A percentile compares a stretch with the other conserved stretches of the same genome.
These are phyloP conservation scores for Penicillium nordicum DNA, from an alignment of 2,329 filamentous ascomycete genomes.

Conservation along the genomic window DNA sequence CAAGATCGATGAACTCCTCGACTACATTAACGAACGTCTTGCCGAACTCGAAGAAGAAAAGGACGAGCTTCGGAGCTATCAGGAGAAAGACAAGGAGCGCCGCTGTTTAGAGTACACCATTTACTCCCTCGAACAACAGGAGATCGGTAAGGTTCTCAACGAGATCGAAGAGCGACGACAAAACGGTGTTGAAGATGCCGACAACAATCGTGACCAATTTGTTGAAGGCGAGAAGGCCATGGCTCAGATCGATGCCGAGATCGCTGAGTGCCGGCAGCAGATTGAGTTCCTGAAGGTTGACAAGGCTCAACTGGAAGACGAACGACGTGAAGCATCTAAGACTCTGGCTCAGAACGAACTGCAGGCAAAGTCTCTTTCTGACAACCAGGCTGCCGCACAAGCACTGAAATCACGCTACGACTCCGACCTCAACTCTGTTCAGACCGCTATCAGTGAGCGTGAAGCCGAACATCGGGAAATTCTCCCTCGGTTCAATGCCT, in stretches of 20 bases:
- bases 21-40: constrained; percentile 87
- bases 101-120: constrained; percentile 93
- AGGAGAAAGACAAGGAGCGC: constrained; percentile 90
- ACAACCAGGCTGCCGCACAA: constrained; percentile 75
- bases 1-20: constrained; percentile 89
- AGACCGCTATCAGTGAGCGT: constrained; percentile 68
- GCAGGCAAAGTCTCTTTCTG: constrained; percentile 75
- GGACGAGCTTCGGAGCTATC: constrained; percentile 87
- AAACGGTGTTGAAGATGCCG: constrained; percentile 77
- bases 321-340: constrained; percentile 77
- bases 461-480: constrained; percentile 72
- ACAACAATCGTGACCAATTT: constrained; percentile 74
- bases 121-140: constrained; percentile 81
- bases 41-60: constrained; percentile 94
- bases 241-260: constrained; percentile 70
- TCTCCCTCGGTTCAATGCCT: constrained; percentile 71
- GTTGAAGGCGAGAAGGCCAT: constrained; percentile 76
- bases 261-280: constrained; percentile 74
- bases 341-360: constrained; percentile 81
- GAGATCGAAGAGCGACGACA: constrained; percentile 78
- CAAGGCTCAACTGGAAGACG: constrained; percentile 81
- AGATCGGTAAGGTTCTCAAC: constrained; percentile 72
- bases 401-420: constrained; percentile 69
- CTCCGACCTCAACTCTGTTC: constrained; percentile 67
- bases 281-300: constrained; percentile 83